A percentile compares a stretch with the other conserved stretches of the same genome.
These are phyloP conservation scores for Pseudogymnoascus sp. DNA, from an alignment of 2,329 filamentous ascomycete species.

Conservation along the genomic window DNA sequence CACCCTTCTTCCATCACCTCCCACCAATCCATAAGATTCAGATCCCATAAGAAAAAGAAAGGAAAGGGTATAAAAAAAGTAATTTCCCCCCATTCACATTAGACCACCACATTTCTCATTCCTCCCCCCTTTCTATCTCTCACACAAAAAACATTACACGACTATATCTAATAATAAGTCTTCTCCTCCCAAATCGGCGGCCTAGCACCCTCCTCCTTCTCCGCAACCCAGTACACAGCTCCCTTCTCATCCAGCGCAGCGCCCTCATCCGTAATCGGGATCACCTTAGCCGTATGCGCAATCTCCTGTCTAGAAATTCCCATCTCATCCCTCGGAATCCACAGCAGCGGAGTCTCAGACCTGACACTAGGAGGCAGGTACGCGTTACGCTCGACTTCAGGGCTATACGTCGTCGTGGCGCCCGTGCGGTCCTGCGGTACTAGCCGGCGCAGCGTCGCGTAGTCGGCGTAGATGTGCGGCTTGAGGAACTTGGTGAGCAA, in stretches of 20 bases:
- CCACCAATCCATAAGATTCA: no score
- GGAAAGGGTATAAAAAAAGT: no score
- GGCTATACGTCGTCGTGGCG: slow-evolving; percentile 48
- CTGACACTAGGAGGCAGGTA: slow-evolving; percentile 66
- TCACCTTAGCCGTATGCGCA: slow-evolving; percentile 59
- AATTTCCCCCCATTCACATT: no score
- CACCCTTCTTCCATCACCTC: no score
- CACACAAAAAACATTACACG: neutral
- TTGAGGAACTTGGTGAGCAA: slow-evolving; percentile 62
- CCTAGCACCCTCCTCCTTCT: slow-evolving; percentile 35
- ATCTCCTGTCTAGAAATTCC: slow-evolving; percentile 74
- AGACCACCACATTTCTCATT: neutral
- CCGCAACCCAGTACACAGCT: slow-evolving; percentile 48
- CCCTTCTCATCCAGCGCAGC: slow-evolving; percentile 64
- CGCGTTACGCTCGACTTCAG: slow-evolving; percentile 55
- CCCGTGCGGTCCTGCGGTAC: slow-evolving; percentile 47
- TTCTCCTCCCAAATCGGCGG: slow-evolving; percentile 53
- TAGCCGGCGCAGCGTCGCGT: slow-evolving; percentile 58
- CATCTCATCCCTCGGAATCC: slow-evolving; percentile 70
- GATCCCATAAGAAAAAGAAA: no score
- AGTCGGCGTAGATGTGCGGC: slow-evolving; percentile 69
- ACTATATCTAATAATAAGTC: slow-evolving; percentile 24
- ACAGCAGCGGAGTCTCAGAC: slow-evolving; percentile 59
- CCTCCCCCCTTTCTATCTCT: no score
- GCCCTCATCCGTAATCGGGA: slow-evolving; percentile 73